phyloP scores from a whole-genome alignment of 176 grass and related monocot species.

The Puccinellia tenuiflora region DNA sequence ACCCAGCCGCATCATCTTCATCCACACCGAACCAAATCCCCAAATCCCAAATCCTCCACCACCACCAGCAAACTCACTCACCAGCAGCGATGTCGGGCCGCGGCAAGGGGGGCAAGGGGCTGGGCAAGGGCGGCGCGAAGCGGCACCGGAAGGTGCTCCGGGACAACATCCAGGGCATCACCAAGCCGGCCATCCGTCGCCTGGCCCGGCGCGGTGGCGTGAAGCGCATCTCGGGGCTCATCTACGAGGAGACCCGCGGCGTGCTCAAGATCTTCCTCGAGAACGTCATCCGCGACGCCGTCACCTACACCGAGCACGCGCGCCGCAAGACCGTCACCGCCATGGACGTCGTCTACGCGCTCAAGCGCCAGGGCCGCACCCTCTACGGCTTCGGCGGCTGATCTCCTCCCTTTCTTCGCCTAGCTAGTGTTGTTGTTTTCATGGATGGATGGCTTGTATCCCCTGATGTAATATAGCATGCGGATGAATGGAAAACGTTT shows the following conservation, averaged over 20 bases:
- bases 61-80: no score
- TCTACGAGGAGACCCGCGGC: slow-evolving; percentile 96
- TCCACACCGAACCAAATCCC: no score
- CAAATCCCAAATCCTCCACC: no score
- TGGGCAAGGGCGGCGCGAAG: slow-evolving; percentile 88
- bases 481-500: no score
- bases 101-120: slow-evolving; percentile 88
- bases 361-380: slow-evolving; percentile 92
- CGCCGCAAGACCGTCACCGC: slow-evolving; percentile 92
- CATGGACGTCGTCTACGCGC: slow-evolving; percentile 93
- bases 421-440: no score
- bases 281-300: slow-evolving; percentile 94
- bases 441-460: no score
- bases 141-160: slow-evolving; percentile 82
- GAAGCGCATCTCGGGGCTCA: slow-evolving; percentile 88
- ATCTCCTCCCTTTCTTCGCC: no score
- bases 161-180: slow-evolving; percentile 96
- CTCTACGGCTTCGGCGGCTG: slow-evolving; percentile 86
- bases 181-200: slow-evolving; percentile 82
- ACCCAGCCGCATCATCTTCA: no score
- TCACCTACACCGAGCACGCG: slow-evolving; percentile 94
- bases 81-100: slow-evolving; percentile 67
- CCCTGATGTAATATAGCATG: no score
- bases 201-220: slow-evolving; percentile 77
- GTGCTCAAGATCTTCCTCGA: slow-evolving; percentile 99